Evolutionary conservation across 2,329 filamentous ascomycete species (phyloP).

Genomic region (Plectosphaerella sp.): DNA sequence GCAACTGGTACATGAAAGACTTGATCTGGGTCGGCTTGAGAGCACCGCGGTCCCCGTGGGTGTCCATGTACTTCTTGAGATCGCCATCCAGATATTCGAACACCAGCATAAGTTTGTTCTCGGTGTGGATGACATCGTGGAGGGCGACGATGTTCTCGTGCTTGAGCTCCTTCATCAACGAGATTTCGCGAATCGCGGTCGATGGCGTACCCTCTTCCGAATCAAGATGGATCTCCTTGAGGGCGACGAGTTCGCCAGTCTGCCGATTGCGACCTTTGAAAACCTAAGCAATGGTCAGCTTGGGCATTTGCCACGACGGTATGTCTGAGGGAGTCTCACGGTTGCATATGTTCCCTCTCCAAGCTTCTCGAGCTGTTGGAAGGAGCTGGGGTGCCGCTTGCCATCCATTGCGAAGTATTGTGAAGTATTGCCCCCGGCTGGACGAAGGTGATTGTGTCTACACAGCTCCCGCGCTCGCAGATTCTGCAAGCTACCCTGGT

Average conservation of each 20-base stretch:
- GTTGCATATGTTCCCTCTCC: slow-evolving; percentile 99
- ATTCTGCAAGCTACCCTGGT: too few relatives aligned
- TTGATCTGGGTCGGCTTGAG: slow-evolving; percentile 90
- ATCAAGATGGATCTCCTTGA: slow-evolving; percentile 98
- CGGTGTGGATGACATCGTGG: slow-evolving; percentile 98
- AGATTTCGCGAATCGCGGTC: slow-evolving; percentile 97
- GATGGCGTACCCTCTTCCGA: slow-evolving; percentile 97
- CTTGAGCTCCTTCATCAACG: slow-evolving; percentile 98
- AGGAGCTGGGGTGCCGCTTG: slow-evolving; percentile 89
- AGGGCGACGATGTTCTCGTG: slow-evolving; percentile 97
- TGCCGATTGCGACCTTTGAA: slow-evolving; percentile 98
- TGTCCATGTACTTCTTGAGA: slow-evolving; percentile 98
- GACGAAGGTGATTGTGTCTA: too few relatives aligned
- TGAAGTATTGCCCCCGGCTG: too few relatives aligned
- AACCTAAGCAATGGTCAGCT: slow-evolving; percentile 53
- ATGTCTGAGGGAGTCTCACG: slow-evolving; percentile 46
- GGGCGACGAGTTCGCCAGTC: slow-evolving; percentile 90
- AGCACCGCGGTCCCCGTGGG: slow-evolving; percentile 80
- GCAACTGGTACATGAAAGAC: slow-evolving; percentile 97
- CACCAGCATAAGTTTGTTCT: slow-evolving; percentile 99
- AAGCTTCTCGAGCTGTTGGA: slow-evolving; percentile 98
- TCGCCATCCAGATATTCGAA: slow-evolving; percentile 99
- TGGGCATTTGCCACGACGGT: not conserved
- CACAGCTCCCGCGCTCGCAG: too few relatives aligned
- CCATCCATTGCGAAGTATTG: slow-evolving; percentile 67